phyloP scores from a whole-genome alignment of 176 grass and related monocot species.

The Eleusine indica region DNA sequence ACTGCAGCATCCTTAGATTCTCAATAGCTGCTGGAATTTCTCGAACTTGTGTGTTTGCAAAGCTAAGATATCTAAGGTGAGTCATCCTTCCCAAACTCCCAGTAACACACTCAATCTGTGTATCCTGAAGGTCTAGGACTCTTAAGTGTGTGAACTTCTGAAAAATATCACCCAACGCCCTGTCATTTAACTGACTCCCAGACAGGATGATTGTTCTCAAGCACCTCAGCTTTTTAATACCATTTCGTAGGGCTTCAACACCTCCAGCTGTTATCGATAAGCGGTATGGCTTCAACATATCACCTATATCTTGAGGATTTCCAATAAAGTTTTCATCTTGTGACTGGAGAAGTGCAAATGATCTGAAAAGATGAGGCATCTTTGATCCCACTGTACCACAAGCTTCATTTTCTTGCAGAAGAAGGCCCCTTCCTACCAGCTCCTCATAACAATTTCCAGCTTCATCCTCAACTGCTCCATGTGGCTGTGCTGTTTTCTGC shows the following conservation, averaged over 20 bases:
- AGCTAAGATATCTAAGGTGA: conserved; percentile 65
- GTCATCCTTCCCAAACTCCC: conserved; percentile 45
- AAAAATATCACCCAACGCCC: conserved; percentile 41
- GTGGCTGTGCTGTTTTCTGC: neutral
- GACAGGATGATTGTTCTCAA: conserved; percentile 56
- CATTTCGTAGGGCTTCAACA: conserved; percentile 7
- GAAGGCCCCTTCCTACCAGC: conserved; percentile 47
- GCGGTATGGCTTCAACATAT: conserved; percentile 34
- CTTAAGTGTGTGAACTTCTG: conserved; percentile 44
- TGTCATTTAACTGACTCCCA: conserved; percentile 33
- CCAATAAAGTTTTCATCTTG: conserved; percentile 41
- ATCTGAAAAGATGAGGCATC: conserved; percentile 64
- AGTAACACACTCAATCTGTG: conserved; percentile 46
- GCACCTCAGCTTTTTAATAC: conserved; percentile 27
- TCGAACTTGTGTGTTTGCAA: conserved; percentile 56
- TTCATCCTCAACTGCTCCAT: conserved; percentile 37
- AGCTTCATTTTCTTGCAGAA: conserved; percentile 40
- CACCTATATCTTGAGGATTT: conserved; percentile 41
- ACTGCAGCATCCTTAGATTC: conserved; percentile 57
- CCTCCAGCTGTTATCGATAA: conserved; percentile 32
- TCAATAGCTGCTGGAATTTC: conserved; percentile 49
- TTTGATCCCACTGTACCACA: conserved; percentile 10
- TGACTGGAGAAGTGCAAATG: conserved; percentile 58
- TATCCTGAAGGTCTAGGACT: conserved; percentile 57
- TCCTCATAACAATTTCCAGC: conserved; percentile 56